Conservation (phyloP, 2,329 filamentous ascomycete species). For the Verticillium isaacii region DNA sequence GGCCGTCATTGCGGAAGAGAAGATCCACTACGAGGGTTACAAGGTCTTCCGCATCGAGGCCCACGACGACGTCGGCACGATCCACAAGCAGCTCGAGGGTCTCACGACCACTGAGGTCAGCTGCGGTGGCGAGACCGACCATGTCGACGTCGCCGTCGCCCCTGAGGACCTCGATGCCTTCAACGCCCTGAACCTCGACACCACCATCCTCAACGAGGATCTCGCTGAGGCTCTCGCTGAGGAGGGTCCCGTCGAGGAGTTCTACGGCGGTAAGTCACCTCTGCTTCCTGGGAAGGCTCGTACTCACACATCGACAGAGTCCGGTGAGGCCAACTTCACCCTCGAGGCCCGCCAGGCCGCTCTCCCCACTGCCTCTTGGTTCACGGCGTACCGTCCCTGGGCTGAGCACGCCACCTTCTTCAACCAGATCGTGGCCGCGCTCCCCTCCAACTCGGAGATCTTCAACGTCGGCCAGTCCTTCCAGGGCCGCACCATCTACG, state of each 20-base stretch:
- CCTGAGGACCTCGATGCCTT: slow-evolving; percentile 28
- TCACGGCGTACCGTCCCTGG: slow-evolving; percentile 40
- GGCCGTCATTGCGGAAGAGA: slow-evolving; percentile 8
- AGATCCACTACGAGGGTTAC: slow-evolving; percentile 36
- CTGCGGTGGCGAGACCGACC: slow-evolving; percentile 26
- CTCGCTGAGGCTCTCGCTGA: slow-evolving; percentile 30
- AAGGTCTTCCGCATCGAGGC: slow-evolving; percentile 38
- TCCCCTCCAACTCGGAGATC: slow-evolving; percentile 34
- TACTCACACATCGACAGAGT: neutral
- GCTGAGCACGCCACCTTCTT: slow-evolving; percentile 37
- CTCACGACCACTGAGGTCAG: slow-evolving; percentile 31
- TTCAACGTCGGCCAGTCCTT: slow-evolving; percentile 35
- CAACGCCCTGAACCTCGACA: slow-evolving; percentile 23
- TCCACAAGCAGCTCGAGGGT: slow-evolving; percentile 28
- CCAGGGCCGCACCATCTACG: slow-evolving; percentile 47
- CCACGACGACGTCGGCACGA: slow-evolving; percentile 21
- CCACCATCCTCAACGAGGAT: slow-evolving; percentile 31
- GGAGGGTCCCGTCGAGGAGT: slow-evolving; percentile 24
- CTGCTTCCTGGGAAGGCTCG: neutral
- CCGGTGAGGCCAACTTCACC: neutral
- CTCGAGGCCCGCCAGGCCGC: slow-evolving; percentile 6
- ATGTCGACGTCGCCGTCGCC: slow-evolving; percentile 32
- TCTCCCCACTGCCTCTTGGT: slow-evolving; percentile 29
- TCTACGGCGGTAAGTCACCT: slow-evolving; percentile 20
- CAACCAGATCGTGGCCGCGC: slow-evolving; percentile 26